Evolutionary conservation across 2,329 filamentous ascomycete species (phyloP).

Genomic region (Acarospora socialis): DNA sequence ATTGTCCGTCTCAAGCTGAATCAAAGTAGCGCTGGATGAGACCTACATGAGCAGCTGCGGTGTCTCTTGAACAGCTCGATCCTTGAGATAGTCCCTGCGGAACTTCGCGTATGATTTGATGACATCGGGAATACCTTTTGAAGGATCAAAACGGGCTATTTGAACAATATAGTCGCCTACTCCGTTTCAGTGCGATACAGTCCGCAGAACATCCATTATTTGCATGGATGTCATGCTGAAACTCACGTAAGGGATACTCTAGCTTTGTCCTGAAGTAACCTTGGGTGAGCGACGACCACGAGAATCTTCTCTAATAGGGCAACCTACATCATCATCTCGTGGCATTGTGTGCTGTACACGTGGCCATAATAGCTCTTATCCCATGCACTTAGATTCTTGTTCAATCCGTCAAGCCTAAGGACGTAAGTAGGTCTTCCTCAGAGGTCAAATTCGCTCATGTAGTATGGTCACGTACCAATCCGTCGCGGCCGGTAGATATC

Average conservation of each 20-base stretch:
- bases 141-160: slow-evolving; percentile 68
- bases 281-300: slow-evolving; percentile 20
- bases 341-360: slow-evolving; percentile 52
- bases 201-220: too few relatives aligned
- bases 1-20: too few relatives aligned
- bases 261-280: slow-evolving; percentile 35
- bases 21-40: too few relatives aligned
- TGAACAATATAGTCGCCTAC: slow-evolving; percentile 64
- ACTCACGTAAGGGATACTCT: slow-evolving; percentile 38
- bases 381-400: slow-evolving; percentile 58
- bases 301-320: slow-evolving; percentile 24
- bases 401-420: slow-evolving; percentile 57
- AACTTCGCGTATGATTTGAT: slow-evolving; percentile 64
- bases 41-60: slow-evolving; percentile 68
- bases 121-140: slow-evolving; percentile 68
- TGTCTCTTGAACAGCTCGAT: slow-evolving; percentile 33
- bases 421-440: slow-evolving; percentile 14
- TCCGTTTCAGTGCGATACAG: too few relatives aligned
- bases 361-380: slow-evolving; percentile 60
- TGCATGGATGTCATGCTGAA: too few relatives aligned
- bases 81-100: slow-evolving; percentile 43
- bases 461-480: slow-evolving; percentile 44
- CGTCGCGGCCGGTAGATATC: slow-evolving; percentile 65
- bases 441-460: slow-evolving; percentile 1
- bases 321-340: slow-evolving; percentile 42